Evolutionary conservation across 805 yeast species (phyloP).

Genomic region (Yamadazyma nakazawae): DNA sequence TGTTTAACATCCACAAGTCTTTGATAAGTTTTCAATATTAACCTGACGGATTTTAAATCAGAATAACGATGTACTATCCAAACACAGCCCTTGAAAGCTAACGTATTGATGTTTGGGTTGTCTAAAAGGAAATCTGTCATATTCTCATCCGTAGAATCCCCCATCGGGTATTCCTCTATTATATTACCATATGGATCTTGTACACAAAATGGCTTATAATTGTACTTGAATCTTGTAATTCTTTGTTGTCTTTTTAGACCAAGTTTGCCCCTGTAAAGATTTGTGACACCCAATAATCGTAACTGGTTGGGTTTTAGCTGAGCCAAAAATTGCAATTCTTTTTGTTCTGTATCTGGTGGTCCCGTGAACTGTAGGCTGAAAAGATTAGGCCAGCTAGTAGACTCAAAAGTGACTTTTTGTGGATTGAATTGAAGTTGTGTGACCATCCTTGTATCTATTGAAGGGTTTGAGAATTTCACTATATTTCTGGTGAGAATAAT

Average conservation of each 20-base stretch:
- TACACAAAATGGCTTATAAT: not conserved
- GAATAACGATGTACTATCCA: not conserved
- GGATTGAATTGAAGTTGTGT: not conserved
- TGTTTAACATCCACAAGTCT: not conserved
- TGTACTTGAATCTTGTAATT: not conserved
- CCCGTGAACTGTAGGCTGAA: not conserved
- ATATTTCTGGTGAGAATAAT: not conserved
- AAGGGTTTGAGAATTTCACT: not conserved
- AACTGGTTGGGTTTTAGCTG: not conserved
- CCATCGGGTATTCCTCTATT: not conserved
- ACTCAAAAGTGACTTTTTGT: not conserved
- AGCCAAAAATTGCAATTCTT: not conserved
- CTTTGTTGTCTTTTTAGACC: not conserved
- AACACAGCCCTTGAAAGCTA: not conserved
- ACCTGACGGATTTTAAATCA: not conserved
- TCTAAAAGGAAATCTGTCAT: not conserved
- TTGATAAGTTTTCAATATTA: too few species aligned
- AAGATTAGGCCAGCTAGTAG: not conserved
- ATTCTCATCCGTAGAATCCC: not conserved
- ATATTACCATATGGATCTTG: not conserved
- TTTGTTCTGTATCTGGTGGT: not conserved
- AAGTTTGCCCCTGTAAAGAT: not conserved
- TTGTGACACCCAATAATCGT: not conserved
- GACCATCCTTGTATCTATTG: not conserved
- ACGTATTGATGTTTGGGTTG: not conserved